Conservation (phyloP, 805 yeast genomes). For the Saturnispora saitoi region DNA sequence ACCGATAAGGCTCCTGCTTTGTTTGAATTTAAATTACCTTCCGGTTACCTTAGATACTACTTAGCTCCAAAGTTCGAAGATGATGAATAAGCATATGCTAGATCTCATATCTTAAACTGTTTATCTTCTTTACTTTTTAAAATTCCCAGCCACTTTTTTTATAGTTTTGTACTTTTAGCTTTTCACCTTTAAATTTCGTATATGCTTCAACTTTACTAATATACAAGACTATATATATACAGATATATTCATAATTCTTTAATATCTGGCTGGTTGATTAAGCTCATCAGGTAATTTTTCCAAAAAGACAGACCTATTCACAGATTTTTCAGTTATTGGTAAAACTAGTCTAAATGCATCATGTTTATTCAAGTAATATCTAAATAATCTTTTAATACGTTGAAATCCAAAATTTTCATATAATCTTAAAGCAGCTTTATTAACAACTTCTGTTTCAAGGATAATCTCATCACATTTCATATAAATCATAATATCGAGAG, state of each 20-base stretch:
- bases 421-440: slow-evolving; percentile 32
- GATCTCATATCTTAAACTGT: not conserved
- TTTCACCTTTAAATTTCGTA: not conserved
- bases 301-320: slow-evolving; percentile 48
- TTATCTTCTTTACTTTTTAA: not conserved
- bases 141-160: not conserved
- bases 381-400: slow-evolving; percentile 48
- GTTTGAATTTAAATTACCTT: slow-evolving; percentile 83
- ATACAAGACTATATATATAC: not conserved
- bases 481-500: slow-evolving; percentile 57
- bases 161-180: slow-evolving; percentile 1
- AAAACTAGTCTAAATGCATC: slow-evolving; percentile 85
- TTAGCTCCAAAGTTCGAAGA: slow-evolving; percentile 97
- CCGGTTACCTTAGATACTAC: slow-evolving; percentile 91
- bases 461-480: slow-evolving; percentile 78
- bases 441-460: slow-evolving; percentile 85
- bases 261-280: slow-evolving; percentile 20
- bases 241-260: slow-evolving; percentile 8
- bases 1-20: slow-evolving; percentile 90
- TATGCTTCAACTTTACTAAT: not conserved
- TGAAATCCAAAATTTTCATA: slow-evolving; percentile 33
- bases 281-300: slow-evolving; percentile 19
- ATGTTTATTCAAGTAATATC: slow-evolving; percentile 86
- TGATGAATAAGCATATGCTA: slow-evolving; percentile 43
- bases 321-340: slow-evolving; percentile 61